Percentiles rank a stretch among this genome's conserved stretches.
Conservation (phyloP, 306 rosid species). For the Malus sieversii region DNA sequence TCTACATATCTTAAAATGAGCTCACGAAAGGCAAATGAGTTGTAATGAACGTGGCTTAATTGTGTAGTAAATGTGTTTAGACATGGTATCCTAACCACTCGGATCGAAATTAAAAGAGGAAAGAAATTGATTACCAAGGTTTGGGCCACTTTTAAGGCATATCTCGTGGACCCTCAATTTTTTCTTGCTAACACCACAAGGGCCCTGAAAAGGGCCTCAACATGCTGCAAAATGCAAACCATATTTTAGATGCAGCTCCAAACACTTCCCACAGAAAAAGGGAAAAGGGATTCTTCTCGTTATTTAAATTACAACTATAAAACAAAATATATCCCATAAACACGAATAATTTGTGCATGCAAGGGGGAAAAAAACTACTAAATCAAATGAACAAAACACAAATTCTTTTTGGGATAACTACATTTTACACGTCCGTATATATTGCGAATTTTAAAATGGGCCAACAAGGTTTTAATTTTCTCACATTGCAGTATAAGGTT, state of each 20-base stretch:
- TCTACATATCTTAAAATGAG: not conserved
- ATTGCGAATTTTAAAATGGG: not conserved
- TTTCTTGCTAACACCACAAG: conserved; percentile 84
- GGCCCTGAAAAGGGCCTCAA: conserved; percentile 93
- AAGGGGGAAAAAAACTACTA: not conserved
- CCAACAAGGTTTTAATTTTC: not conserved
- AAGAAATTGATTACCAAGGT: conserved; percentile 45
- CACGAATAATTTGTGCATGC: not conserved
- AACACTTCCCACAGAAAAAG: not conserved
- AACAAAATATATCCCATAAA: not conserved
- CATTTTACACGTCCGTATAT: no score
- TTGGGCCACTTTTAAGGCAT: conserved; percentile 79
- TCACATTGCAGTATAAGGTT: not conserved
- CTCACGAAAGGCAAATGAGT: no score
- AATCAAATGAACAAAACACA: not conserved
- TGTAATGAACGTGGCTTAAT: not conserved
- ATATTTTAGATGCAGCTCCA: conserved; percentile 10
- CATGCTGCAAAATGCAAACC: conserved; percentile 55
- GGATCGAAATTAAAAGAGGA: not conserved
- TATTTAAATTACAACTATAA: not conserved
- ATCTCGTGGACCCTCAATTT: conserved; percentile 77
- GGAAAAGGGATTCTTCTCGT: not conserved
- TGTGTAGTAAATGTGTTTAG: not conserved
- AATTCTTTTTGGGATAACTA: not conserved
- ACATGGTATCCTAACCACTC: not conserved